Evolutionary conservation across 1,139 yeast genomes (phyloP).

Genomic region (Pichia sp.): DNA sequence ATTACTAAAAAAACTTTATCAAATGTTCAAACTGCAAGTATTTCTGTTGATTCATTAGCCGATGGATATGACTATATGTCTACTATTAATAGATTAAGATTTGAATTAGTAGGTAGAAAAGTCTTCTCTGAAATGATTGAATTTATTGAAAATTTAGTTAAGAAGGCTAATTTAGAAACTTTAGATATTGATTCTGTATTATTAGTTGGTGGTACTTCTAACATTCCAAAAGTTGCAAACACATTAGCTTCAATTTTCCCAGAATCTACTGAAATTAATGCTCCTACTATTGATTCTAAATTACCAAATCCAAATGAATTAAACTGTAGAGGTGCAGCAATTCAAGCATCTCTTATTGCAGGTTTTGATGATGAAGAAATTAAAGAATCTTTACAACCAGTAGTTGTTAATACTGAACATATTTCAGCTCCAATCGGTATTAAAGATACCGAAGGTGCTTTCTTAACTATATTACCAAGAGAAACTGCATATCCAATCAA

Average conservation of each 20-base stretch:
- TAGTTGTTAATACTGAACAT: constrained; percentile 86
- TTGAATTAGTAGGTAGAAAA: constrained; percentile 78
- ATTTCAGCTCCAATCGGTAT: constrained; percentile 80
- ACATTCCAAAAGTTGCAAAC: constrained; percentile 84
- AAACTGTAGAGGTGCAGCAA: constrained; percentile 91
- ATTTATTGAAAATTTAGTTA: constrained; percentile 68
- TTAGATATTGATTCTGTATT: constrained; percentile 87
- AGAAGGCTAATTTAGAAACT: constrained; percentile 78
- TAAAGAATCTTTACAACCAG: constrained; percentile 76
- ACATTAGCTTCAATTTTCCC: constrained; percentile 73
- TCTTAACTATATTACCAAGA: constrained; percentile 66
- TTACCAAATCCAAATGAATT: constrained; percentile 87
- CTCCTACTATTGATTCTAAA: constrained; percentile 72
- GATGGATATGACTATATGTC: constrained; percentile 93
- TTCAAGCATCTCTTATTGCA: constrained; percentile 87
- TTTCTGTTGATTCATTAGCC: constrained; percentile 91
- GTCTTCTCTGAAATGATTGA: constrained; percentile 69
- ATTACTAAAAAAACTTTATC: constrained; percentile 87
- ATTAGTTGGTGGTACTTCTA: constrained; percentile 89
- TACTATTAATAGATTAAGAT: constrained; percentile 88
- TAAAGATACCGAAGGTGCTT: constrained; percentile 64
- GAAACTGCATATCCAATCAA: constrained; percentile 93
- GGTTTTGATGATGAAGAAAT: constrained; percentile 83
- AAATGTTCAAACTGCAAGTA: constrained; percentile 81
- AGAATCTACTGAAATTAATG: constrained; percentile 65